Conservation (phyloP, 2,329 filamentous ascomycete genomes). For the Pseudomassariella vexata region DNA sequence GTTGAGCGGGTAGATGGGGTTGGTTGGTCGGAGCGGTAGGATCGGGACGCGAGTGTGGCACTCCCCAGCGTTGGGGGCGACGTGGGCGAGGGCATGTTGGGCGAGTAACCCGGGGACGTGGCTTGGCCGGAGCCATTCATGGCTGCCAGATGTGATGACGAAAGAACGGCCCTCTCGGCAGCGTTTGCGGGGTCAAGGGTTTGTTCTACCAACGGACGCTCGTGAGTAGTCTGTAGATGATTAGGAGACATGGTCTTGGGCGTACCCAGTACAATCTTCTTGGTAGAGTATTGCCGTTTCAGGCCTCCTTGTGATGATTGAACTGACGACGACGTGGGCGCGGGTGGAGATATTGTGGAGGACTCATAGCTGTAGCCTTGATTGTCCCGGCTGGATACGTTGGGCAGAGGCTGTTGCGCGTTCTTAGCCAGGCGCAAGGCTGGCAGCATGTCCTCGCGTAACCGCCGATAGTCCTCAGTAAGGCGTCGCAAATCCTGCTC, state of each 20-base stretch:
- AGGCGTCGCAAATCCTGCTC: conserved; percentile 80
- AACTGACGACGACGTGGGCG: conserved; percentile 47
- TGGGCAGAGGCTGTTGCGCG: conserved; percentile 78
- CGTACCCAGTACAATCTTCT: conserved; percentile 65
- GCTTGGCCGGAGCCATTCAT: conserved; percentile 59
- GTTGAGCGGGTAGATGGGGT: conserved; percentile 50
- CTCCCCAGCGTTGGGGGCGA: conserved; percentile 54
- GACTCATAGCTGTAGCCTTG: conserved; percentile 46
- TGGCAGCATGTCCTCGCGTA: conserved; percentile 88
- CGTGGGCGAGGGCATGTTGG: conserved; percentile 65
- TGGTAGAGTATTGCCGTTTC: conserved; percentile 69
- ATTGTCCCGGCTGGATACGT: conserved; percentile 30
- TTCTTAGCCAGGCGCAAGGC: conserved; percentile 89
- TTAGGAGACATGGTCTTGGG: conserved; percentile 76
- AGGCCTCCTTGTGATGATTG: conserved; percentile 49
- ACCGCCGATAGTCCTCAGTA: conserved; percentile 79
- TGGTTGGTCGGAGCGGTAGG: conserved; percentile 52
- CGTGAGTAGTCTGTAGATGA: conserved; percentile 62
- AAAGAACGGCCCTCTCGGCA: conserved; percentile 59
- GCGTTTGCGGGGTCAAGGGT: conserved; percentile 64
- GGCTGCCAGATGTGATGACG: conserved; percentile 64
- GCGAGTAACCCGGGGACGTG: conserved; percentile 53
- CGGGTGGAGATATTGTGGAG: conserved; percentile 48
- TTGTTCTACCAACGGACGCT: conserved; percentile 57
- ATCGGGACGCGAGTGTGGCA: conserved; percentile 52